Evolutionary conservation across 139 green algal genomes (phyloP).

Genomic region (Picochlorum sp.): DNA sequence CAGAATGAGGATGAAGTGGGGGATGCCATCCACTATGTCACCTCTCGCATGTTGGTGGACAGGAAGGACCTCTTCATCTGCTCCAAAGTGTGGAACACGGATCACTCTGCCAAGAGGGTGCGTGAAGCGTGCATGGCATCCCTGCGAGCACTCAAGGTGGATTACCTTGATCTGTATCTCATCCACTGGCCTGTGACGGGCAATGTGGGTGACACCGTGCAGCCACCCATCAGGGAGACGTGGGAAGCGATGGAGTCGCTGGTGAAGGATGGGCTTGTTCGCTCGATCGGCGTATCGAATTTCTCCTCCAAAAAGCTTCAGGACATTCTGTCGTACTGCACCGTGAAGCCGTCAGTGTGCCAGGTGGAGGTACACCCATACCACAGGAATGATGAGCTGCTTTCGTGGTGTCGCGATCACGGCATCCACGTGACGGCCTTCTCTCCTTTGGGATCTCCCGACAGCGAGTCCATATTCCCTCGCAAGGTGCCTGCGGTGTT

Average conservation of each 20-base stretch:
- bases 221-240: slow-evolving; percentile 35
- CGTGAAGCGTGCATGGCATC: slow-evolving; percentile 27
- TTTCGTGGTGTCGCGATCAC: not conserved
- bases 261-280: slow-evolving; percentile 64
- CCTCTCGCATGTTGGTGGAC: slow-evolving; percentile 22
- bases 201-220: slow-evolving; percentile 42
- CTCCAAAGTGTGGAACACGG: slow-evolving; percentile 55
- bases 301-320: slow-evolving; percentile 62
- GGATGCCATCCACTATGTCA: slow-evolving; percentile 21
- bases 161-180: slow-evolving; percentile 88
- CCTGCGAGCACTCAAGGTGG: slow-evolving; percentile 63
- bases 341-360: slow-evolving; percentile 50
- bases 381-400: slow-evolving; percentile 73
- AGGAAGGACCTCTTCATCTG: slow-evolving; percentile 59
- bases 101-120: slow-evolving; percentile 18
- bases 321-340: slow-evolving; percentile 37
- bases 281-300: slow-evolving; percentile 76
- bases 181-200: slow-evolving; percentile 55
- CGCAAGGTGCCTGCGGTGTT: slow-evolving; percentile 38
- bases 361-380: slow-evolving; percentile 92
- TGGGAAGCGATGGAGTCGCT: slow-evolving; percentile 40
- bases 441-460: slow-evolving; percentile 75
- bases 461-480: slow-evolving; percentile 61
- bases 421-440: slow-evolving; percentile 86
- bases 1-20: slow-evolving; percentile 44